Percentiles rank a stretch among this genome's conserved stretches.
Conservation (phyloP, 2,329 filamentous ascomycete genomes). For the Penicillium sp. region DNA sequence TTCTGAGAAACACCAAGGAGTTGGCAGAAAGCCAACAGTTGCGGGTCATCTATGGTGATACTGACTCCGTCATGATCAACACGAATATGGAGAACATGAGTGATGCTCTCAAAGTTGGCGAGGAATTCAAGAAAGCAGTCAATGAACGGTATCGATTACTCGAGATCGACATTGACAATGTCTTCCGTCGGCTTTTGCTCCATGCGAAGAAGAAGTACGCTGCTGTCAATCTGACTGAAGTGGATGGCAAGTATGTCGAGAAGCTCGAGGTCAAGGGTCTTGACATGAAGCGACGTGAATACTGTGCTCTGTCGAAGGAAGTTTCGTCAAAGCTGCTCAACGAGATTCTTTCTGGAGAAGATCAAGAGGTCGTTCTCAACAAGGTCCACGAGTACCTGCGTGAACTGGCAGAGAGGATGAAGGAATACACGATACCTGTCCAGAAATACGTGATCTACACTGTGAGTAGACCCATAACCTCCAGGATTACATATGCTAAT, state of each 20-base stretch:
- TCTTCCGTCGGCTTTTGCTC: conserved; percentile 88
- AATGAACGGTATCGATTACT: conserved; percentile 90
- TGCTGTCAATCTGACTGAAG: conserved; percentile 87
- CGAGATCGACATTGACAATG: conserved; percentile 97
- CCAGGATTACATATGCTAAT: conserved; percentile 16
- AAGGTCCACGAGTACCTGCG: conserved; percentile 93
- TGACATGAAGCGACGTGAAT: conserved; percentile 97
- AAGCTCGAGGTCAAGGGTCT: conserved; percentile 98
- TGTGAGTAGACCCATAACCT: conserved; percentile 37
- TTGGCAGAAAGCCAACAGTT: conserved; percentile 88
- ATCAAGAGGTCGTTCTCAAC: conserved; percentile 81
- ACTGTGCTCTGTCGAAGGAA: conserved; percentile 93
- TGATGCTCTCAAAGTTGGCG: conserved; percentile 86
- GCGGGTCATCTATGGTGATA: conserved; percentile 97
- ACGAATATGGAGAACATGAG: conserved; percentile 93
- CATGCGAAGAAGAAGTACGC: conserved; percentile 99
- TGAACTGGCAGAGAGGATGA: conserved; percentile 83
- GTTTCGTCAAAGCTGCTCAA: conserved; percentile 88
- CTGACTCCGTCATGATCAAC: conserved; percentile 99
- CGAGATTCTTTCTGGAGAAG: conserved; percentile 90
- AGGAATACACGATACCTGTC: conserved; percentile 70
- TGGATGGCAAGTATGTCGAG: conserved; percentile 85
- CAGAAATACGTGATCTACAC: conserved; percentile 98
- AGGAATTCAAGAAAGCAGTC: conserved; percentile 92
- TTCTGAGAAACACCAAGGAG: conserved; percentile 92